These are phyloP conservation scores for Hypseocharis bilobata DNA, from an alignment of 441 rosid genomes.

Conservation along the genomic window DNA sequence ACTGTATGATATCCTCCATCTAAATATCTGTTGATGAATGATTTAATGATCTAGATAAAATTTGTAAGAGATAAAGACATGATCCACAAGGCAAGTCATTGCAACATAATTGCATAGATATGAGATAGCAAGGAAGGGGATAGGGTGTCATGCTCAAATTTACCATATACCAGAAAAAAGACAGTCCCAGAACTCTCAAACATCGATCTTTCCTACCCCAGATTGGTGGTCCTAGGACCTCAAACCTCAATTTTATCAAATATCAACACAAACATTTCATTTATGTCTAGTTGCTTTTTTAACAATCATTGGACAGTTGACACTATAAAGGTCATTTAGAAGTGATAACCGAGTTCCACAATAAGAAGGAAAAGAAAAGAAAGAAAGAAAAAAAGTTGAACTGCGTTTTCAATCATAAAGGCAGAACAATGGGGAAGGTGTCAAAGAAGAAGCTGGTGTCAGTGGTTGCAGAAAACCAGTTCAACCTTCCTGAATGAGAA, in stretches of 20 bases:
- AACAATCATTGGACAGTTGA: not conserved
- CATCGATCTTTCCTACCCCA: not conserved
- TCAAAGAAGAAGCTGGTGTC: slow-evolving; percentile 12
- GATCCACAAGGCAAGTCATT: not conserved
- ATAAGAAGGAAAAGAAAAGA: too few species aligned
- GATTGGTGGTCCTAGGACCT: not conserved
- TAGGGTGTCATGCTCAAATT: not conserved
- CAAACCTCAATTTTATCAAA: slow-evolving; percentile 18
- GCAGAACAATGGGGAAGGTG: slow-evolving; percentile 1
- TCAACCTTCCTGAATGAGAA: slow-evolving; percentile 14
- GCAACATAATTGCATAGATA: not conserved
- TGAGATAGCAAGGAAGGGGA: slow-evolving; percentile 4
- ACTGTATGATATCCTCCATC: not conserved
- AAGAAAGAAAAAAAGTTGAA: not conserved
- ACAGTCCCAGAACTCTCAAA: not conserved
- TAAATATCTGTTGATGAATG: not conserved
- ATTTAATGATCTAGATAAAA: not conserved
- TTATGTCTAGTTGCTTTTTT: not conserved
- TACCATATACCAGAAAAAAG: not conserved
- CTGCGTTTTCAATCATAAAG: not conserved
- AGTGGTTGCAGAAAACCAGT: slow-evolving; percentile 18
- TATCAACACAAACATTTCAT: slow-evolving; percentile 2
- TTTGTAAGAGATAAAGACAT: not conserved
- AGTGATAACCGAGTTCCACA: slow-evolving; percentile 16
- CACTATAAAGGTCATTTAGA: not conserved